Conservation (phyloP, 495 filamentous ascomycete species). For the Lichenothelia convexa region DNA sequence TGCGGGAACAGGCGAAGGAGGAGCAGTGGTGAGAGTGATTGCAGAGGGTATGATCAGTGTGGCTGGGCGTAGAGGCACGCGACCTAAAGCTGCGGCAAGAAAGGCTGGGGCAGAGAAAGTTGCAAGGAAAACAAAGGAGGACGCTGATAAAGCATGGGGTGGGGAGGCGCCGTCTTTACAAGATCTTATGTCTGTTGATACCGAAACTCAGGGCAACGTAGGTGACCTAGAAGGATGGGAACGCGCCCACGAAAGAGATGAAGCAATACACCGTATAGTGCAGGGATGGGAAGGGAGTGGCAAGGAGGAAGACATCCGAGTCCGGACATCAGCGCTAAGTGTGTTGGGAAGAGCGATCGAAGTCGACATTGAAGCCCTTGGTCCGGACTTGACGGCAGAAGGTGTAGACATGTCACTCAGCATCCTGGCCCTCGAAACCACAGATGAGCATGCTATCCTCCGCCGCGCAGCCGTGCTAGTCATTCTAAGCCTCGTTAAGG, state of each 20-base stretch:
- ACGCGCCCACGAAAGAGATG: slow-evolving; percentile 8
- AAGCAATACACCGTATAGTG: slow-evolving; percentile 40
- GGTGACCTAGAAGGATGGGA: slow-evolving; percentile 29
- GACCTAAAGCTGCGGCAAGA: slow-evolving; percentile 33
- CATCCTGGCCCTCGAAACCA: slow-evolving; percentile 46
- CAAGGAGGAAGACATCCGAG: slow-evolving; percentile 54
- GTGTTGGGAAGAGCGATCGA: slow-evolving; percentile 45
- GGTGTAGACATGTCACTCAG: slow-evolving; percentile 49
- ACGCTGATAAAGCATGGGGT: slow-evolving; percentile 34
- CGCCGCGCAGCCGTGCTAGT: slow-evolving; percentile 54
- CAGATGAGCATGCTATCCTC: slow-evolving; percentile 48
- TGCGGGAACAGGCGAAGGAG: neutral
- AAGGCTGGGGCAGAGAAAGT: slow-evolving; percentile 30
- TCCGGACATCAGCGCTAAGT: slow-evolving; percentile 61
- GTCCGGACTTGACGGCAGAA: slow-evolving; percentile 30
- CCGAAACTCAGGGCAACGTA: slow-evolving; percentile 10
- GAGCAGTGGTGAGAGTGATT: slow-evolving; percentile 17
- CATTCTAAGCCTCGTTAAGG: slow-evolving; percentile 45
- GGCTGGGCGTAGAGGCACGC: slow-evolving; percentile 42
- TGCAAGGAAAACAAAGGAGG: slow-evolving; percentile 19
- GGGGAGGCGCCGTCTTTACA: slow-evolving; percentile 22
- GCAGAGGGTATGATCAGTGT: slow-evolving; percentile 45
- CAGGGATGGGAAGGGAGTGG: slow-evolving; percentile 55
- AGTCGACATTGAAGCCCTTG: slow-evolving; percentile 36
- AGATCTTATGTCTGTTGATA: slow-evolving; percentile 19